Base-by-base conservation (phyloP, 2,329 filamentous ascomycete genomes). In the Pseudogymnoascus verrucosus region DNA sequence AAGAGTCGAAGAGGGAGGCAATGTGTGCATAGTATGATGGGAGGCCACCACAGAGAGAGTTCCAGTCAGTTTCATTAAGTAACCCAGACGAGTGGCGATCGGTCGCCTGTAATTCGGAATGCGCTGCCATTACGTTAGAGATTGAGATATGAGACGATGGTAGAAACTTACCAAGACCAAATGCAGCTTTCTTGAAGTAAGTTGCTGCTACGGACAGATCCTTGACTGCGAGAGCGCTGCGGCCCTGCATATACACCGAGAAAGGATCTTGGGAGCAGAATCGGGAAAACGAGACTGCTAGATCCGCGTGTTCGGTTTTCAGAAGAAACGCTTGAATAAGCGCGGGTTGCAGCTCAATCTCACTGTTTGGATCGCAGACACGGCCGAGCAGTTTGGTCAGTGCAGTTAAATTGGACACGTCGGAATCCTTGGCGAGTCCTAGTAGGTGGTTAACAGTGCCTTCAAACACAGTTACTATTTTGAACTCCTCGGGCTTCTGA, bases 11-110 rank as follows among this genome's bases (percentile, higher is more conserved):
- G 1, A 99, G 81, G 19, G 85, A 82, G 11, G 93, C 84, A 61
- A 98, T 84, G 74, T 99, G 95, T 44, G 88, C 86, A 74, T 96
- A 96, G 76, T 97, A 99, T 67, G 84, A 87, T 4, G 91, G 84
- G 42, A 93, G 81, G 1, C 93, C 95, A 63, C 85, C 84, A 71
- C 92, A 84, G 23, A 89, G 75, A 5, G 85, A 75, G 36, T 82
- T 83, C 80, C 87, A 88, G 68, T 96, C 91, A 1, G 88, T 85
- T 23, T 91, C 85, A 62, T 89, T 87, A 21, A 98, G 81, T 12
- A 96, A 82, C 7, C 86, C 85, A 47, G 82, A 80, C 69, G 84
- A 87, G 67, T 85, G 83, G 16, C 80, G 78, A 60, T 83, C 79
- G 36, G 61, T 61, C 39, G 68, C 66, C 31, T 65, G 67, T n/a